Evolutionary conservation across 2,329 filamentous ascomycete genomes (phyloP).

Genomic region (Ploettnerulaceae sp.): DNA sequence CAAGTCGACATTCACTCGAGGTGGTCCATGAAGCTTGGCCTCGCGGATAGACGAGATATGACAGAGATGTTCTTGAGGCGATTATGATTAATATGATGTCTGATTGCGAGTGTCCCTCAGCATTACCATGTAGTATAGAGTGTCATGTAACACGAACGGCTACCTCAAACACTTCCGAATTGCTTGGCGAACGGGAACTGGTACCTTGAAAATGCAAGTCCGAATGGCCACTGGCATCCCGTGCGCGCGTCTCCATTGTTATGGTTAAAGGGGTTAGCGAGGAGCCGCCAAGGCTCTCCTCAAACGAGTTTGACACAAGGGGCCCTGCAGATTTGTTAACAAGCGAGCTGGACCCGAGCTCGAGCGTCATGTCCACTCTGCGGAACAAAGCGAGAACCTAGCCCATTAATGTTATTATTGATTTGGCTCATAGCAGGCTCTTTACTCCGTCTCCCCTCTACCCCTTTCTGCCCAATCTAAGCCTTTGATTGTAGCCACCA

Average conservation of each 20-base stretch:
- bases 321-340: conserved; percentile 8
- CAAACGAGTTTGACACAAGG: conserved; percentile 23
- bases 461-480: conserved; percentile 1
- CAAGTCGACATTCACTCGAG: neutral
- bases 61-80: neutral
- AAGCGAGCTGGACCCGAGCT: conserved; percentile 10
- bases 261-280: neutral
- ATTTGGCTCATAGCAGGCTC: no score
- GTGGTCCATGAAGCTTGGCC: neutral
- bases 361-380: conserved; percentile 12
- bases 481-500: neutral
- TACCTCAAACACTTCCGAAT: conserved; percentile 10
- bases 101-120: no score
- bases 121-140: no score
- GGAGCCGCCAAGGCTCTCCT: conserved; percentile 12
- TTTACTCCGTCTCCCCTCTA: conserved; percentile 8
- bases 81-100: no score
- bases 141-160: conserved; percentile 6
- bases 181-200: conserved; percentile 2
- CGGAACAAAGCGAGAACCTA: no score
- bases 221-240: neutral
- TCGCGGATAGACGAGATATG: neutral
- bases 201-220: neutral
- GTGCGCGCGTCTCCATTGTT: conserved; percentile 14
- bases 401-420: no score